Evolutionary conservation across 2,329 filamentous ascomycete species (phyloP).

Genomic region (Dactylellina cionopaga): DNA sequence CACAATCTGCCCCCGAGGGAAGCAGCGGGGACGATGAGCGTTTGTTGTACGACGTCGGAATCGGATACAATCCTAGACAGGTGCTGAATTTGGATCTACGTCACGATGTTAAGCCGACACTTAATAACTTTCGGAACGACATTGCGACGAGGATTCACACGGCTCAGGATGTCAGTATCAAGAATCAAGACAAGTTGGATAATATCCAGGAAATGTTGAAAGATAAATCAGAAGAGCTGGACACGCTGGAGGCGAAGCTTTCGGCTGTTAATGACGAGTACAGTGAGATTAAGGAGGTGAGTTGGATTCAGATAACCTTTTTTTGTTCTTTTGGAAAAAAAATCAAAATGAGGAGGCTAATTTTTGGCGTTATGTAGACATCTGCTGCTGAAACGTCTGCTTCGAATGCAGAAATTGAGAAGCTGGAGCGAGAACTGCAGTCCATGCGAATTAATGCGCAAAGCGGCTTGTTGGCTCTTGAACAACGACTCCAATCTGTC

Average conservation of each 20-base stretch:
- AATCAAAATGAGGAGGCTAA: constrained; percentile 6
- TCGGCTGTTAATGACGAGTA: constrained; percentile 91
- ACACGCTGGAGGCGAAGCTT: constrained; percentile 87
- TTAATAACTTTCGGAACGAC: constrained; percentile 82
- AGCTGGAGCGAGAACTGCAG: constrained; percentile 97
- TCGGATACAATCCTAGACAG: constrained; percentile 88
- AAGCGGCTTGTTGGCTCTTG: constrained; percentile 89
- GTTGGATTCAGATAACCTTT: too few species aligned
- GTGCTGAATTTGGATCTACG: constrained; percentile 89
- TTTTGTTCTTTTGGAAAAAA: not conserved
- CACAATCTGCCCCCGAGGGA: constrained; percentile 63
- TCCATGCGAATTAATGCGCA: constrained; percentile 85
- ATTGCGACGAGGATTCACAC: constrained; percentile 86
- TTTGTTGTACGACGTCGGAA: constrained; percentile 80
- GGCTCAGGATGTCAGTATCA: constrained; percentile 89
- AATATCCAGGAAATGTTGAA: constrained; percentile 96
- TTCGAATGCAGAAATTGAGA: constrained; percentile 93
- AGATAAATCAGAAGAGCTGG: constrained; percentile 91
- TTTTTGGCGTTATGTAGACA: constrained; percentile 62
- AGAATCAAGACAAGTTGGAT: constrained; percentile 91
- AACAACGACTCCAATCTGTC: constrained; percentile 94
- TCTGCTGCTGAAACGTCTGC: constrained; percentile 87
- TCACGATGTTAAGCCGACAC: constrained; percentile 80
- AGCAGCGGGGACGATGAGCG: constrained; percentile 71
- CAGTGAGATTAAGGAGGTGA: constrained; percentile 85